These are phyloP conservation scores for Neoscytalidium dimidiatum DNA, from an alignment of 2,329 filamentous ascomycete species.

Conservation along the genomic window DNA sequence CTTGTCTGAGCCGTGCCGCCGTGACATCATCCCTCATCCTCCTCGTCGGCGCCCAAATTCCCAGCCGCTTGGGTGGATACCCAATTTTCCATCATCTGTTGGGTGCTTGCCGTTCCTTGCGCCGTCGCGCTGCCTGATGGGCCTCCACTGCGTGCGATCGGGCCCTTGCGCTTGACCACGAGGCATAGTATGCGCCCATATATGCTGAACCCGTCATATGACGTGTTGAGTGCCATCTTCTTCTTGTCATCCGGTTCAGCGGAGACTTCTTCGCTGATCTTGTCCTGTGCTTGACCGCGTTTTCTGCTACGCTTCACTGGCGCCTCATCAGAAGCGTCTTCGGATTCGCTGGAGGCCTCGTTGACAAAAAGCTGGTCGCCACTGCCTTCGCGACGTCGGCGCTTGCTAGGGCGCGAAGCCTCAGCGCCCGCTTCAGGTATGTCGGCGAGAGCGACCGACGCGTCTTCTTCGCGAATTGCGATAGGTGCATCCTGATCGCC, in stretches of 20 bases:
- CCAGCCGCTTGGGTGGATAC: conserved; percentile 44
- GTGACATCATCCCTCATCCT: conserved; percentile 28
- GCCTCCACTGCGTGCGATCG: conserved; percentile 14
- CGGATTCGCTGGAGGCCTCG: conserved; percentile 31
- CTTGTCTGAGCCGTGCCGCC: neutral
- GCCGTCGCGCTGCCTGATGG: conserved; percentile 3
- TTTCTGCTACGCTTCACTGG: conserved; percentile 20
- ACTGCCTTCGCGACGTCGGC: conserved; percentile 22
- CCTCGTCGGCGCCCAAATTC: conserved; percentile 36
- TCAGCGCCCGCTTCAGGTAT: conserved; percentile 54
- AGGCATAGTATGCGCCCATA: conserved; percentile 91
- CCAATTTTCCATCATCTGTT: conserved; percentile 45
- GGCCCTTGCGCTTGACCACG: conserved; percentile 73
- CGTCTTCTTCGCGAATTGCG: conserved; percentile 57
- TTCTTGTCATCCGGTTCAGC: conserved; percentile 83
- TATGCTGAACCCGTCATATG: conserved; percentile 94
- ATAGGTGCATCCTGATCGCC: conserved; percentile 46
- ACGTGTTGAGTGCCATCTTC: conserved; percentile 81
- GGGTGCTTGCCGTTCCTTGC: conserved; percentile 29
- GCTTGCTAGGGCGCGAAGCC: conserved; percentile 24
- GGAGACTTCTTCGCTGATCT: conserved; percentile 22
- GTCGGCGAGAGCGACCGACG: conserved; percentile 50
- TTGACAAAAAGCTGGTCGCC: conserved; percentile 36
- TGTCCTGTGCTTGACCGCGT: conserved; percentile 22
- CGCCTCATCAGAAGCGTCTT: conserved; percentile 25